phyloP scores from a whole-genome alignment of 2,329 filamentous ascomycete species.

The Emergomyces orientalis region DNA sequence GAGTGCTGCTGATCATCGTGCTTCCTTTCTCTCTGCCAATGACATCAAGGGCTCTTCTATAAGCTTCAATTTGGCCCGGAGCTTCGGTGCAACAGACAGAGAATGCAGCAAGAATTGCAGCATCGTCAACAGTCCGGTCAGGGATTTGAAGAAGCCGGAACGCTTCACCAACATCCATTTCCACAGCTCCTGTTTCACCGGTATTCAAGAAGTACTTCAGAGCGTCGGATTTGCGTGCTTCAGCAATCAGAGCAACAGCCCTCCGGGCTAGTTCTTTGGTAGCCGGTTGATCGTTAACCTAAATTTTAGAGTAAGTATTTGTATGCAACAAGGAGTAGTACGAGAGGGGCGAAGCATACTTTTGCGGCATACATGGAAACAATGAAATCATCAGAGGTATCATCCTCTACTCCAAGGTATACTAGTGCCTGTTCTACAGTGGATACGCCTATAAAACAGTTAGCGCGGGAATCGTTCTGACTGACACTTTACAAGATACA shows the following conservation, averaged over 20 bases:
- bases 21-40: conserved; percentile 39
- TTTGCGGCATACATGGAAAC: conserved; percentile 49
- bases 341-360: conserved; percentile 28
- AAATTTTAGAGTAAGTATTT: conserved; percentile 6
- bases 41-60: conserved; percentile 40
- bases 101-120: conserved; percentile 42
- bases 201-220: conserved; percentile 46
- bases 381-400: conserved; percentile 49
- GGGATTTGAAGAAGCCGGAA: conserved; percentile 44
- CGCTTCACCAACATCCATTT: conserved; percentile 49
- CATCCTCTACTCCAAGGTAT: conserved; percentile 47
- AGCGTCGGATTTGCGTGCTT: conserved; percentile 46
- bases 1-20: conserved; percentile 26
- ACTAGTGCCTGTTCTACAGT: conserved; percentile 55
- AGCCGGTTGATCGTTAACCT: conserved; percentile 44
- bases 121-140: conserved; percentile 44
- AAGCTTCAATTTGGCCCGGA: conserved; percentile 37
- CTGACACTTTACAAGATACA: conserved; percentile 15
- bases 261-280: conserved; percentile 44
- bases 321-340: neutral
- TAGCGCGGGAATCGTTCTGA: neutral
- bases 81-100: conserved; percentile 39
- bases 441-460: conserved; percentile 39
- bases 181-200: conserved; percentile 40
- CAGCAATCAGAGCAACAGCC: conserved; percentile 51